Evolutionary conservation across 140 eudicot genomes (phyloP), one percentile per base, ranked within the genome.

Genomic region (Oenanthe javanica): DNA sequence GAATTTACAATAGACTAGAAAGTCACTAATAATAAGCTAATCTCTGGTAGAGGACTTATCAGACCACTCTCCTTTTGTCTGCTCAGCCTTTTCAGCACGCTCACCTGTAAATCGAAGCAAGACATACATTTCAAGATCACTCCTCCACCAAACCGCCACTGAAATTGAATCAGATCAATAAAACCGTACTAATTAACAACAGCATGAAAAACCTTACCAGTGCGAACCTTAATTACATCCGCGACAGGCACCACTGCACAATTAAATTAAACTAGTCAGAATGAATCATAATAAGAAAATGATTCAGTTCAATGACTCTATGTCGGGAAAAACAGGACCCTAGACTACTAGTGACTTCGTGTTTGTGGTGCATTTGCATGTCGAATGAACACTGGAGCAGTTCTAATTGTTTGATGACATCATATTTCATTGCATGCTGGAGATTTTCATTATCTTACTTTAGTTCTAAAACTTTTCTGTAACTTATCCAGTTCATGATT

Each of bases 161-260:
- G 14, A 55, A 6, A 55, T 55, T 8, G 23, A 55, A 55, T 16
- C 9, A 14, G 64, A 15, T 55, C 23, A 16, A 18, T 55, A 18
- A 15, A 19, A 55, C 16, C 43, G 38, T 55, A 55, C 9, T 5
- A 6, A 66, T 5, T 23, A 27, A 13, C 43, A 10, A 10, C 23
- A 31, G 27, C 67, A 19, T 9, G 18, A 38, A 4, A 3, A 38
- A 21, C 12, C 79, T 73, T 77, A 89, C 93, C 91, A 8, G 93
- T 87, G 52, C 93, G 93, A 81, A 89, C 91, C 86, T 91, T 84
- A 21, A 89, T 85, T 6, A 89, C 77, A 74, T 89, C 93, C 8
- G 89, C 36, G 18, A 89, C 87, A 2, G 93, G 93, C 46, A 80
- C 79, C 89, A 89, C 93, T 89, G 89, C 90, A 85, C 77, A 48